These are phyloP conservation scores for Cucurbitaria berberidis DNA, from an alignment of 2,329 filamentous ascomycete species.

Conservation along the genomic window DNA sequence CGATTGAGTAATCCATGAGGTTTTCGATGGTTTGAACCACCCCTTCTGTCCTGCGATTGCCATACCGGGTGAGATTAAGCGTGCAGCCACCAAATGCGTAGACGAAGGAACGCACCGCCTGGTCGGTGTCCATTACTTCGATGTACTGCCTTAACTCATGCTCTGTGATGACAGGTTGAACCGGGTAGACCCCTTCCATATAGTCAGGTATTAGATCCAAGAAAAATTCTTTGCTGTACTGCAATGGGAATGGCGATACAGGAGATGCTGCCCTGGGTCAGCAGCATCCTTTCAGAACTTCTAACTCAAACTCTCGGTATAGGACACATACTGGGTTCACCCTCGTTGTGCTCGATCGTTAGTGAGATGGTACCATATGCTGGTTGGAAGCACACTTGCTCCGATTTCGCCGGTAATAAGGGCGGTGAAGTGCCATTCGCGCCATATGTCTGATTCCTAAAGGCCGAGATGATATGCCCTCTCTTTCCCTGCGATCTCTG, in stretches of 20 bases:
- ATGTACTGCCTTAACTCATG: constrained; percentile 48
- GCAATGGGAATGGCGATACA: constrained; percentile 19
- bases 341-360: constrained; percentile 18
- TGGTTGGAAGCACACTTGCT: constrained; percentile 12
- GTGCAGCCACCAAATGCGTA: constrained; percentile 56
- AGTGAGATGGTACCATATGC: constrained; percentile 20
- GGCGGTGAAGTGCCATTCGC: constrained; percentile 27
- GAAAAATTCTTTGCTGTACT: constrained; percentile 46
- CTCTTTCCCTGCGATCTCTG: constrained; percentile 48
- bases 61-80: constrained; percentile 50
- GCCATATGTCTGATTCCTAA: constrained; percentile 41
- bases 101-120: constrained; percentile 52
- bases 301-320: not conserved
- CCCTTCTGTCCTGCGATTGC: constrained; percentile 39
- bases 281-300: constrained; percentile 8
- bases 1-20: constrained; percentile 45
- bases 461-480: constrained; percentile 52
- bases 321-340: constrained; percentile 28
- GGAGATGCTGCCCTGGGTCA: constrained; percentile 22
- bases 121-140: constrained; percentile 47
- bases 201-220: constrained; percentile 55
- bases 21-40: constrained; percentile 41
- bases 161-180: constrained; percentile 55
- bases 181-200: constrained; percentile 54
- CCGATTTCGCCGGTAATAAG: constrained; percentile 31